Evolutionary conservation across 1,139 yeast species (phyloP).

Genomic region (Diutina mesorugosa): DNA sequence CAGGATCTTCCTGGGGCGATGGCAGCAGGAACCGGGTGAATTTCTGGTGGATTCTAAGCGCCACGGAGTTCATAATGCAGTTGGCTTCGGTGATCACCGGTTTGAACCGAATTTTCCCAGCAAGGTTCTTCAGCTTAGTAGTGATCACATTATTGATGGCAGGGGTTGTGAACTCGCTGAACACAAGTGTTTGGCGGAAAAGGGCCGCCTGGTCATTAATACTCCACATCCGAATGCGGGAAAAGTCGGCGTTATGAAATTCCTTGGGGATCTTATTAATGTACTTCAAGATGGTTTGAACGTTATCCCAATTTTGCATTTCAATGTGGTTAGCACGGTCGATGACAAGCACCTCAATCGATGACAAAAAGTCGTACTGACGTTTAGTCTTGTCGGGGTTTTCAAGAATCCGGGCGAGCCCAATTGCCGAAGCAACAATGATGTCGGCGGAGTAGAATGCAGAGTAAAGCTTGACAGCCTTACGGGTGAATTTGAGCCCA

Average conservation of each 20-base stretch:
- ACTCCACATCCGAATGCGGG: conserved; percentile 86
- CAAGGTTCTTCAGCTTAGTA: conserved; percentile 45
- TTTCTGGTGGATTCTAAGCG: conserved; percentile 54
- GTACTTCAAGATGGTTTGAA: conserved; percentile 56
- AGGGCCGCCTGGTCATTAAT: conserved; percentile 70
- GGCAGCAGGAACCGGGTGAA: conserved; percentile 56
- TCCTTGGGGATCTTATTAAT: conserved; percentile 65
- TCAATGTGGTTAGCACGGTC: conserved; percentile 82
- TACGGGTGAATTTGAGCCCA: conserved; percentile 83
- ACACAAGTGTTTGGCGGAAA: conserved; percentile 67
- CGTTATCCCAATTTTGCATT: conserved; percentile 92
- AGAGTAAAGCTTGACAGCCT: conserved; percentile 71
- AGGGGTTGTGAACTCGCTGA: conserved; percentile 69
- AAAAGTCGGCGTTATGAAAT: conserved; percentile 79
- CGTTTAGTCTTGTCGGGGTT: conserved; percentile 47
- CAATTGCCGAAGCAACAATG: conserved; percentile 85
- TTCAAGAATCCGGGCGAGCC: conserved; percentile 69
- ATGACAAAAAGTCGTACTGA: conserved; percentile 65
- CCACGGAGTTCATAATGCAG: conserved; percentile 38
- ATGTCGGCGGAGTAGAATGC: conserved; percentile 80
- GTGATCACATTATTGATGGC: conserved; percentile 57
- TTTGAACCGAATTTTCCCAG: conserved; percentile 53
- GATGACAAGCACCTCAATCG: conserved; percentile 68
- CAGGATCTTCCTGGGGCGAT: conserved; percentile 57
- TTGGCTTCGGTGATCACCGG: conserved; percentile 20